Evolutionary conservation across 2,329 filamentous ascomycete genomes (phyloP).

Genomic region (Scopulariopsis brevicaulis): DNA sequence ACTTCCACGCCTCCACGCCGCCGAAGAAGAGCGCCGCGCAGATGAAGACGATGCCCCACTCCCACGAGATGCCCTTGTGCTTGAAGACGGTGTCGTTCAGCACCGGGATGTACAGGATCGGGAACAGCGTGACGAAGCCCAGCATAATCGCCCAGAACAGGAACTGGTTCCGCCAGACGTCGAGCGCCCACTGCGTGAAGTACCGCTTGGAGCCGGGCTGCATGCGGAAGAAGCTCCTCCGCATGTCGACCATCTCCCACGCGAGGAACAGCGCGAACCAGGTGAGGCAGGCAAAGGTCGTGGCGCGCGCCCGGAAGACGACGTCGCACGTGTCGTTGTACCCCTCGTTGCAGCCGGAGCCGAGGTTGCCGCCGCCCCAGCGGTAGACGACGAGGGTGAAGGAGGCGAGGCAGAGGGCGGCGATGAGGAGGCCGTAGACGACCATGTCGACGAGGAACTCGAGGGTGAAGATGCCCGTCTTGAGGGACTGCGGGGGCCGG

Average conservation of each 20-base stretch:
- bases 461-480: slow-evolving; percentile 50
- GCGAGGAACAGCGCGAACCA: slow-evolving; percentile 69
- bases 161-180: slow-evolving; percentile 64
- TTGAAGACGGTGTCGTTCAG: slow-evolving; percentile 49
- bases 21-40: slow-evolving; percentile 41
- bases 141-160: slow-evolving; percentile 51
- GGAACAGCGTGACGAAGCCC: slow-evolving; percentile 36
- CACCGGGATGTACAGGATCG: slow-evolving; percentile 45
- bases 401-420: slow-evolving; percentile 47
- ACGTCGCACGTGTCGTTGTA: slow-evolving; percentile 44
- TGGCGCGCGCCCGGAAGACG: slow-evolving; percentile 61
- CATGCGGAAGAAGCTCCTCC: slow-evolving; percentile 66
- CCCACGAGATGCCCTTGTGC: slow-evolving; percentile 49
- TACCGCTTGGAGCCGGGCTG: slow-evolving; percentile 48
- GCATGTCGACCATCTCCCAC: slow-evolving; percentile 67
- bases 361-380: slow-evolving; percentile 49
- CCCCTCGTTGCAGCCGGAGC: slow-evolving; percentile 45
- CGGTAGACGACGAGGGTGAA: slow-evolving; percentile 56
- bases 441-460: slow-evolving; percentile 58
- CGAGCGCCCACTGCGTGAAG: slow-evolving; percentile 54
- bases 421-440: slow-evolving; percentile 59
- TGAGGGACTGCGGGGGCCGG: slow-evolving; percentile 53
- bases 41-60: slow-evolving; percentile 50
- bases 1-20: slow-evolving; percentile 50
- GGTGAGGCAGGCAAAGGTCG: slow-evolving; percentile 62